phyloP scores from a whole-genome alignment of 2,329 filamentous ascomycete genomes.

The Colletotrichum spinosum region DNA sequence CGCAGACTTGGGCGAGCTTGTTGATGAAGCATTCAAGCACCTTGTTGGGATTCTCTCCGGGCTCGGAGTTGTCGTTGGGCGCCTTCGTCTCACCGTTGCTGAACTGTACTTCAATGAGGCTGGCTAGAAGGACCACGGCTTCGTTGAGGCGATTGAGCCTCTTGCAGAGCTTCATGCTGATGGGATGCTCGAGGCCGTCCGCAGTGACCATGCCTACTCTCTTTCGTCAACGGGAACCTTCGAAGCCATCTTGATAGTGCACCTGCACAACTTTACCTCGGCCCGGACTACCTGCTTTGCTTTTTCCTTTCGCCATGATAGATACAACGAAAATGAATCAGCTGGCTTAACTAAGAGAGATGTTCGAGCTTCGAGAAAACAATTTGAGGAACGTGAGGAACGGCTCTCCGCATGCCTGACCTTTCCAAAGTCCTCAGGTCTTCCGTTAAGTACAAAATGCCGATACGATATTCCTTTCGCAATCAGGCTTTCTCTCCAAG shows the following conservation, averaged over 20 bases:
- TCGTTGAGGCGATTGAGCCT: conserved; percentile 44
- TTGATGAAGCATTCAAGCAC: conserved; percentile 46
- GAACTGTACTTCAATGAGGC: conserved; percentile 39
- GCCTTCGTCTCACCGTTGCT: neutral
- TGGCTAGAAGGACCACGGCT: conserved; percentile 42
- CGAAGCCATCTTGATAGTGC: too few species aligned
- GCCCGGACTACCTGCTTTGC: neutral
- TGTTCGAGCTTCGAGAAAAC: too few species aligned
- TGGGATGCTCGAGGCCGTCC: conserved; percentile 9
- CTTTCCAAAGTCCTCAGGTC: too few species aligned
- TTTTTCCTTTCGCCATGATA: conserved; percentile 1
- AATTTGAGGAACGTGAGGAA: too few species aligned
- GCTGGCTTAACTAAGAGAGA: neutral
- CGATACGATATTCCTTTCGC: too few species aligned
- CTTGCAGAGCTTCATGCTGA: conserved; percentile 19
- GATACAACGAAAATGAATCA: neutral
- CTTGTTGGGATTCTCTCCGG: conserved; percentile 36
- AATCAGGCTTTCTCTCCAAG: too few species aligned
- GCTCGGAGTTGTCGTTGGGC: conserved; percentile 8
- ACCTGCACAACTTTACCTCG: neutral
- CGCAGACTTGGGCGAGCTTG: conserved; percentile 45
- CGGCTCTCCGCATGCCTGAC: too few species aligned
- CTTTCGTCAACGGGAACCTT: too few species aligned
- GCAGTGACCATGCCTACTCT: neutral
- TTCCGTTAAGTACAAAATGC: too few species aligned